These are phyloP conservation scores for Tetramitus jugosus DNA, from an alignment of 208 protist species.

Conservation along the genomic window DNA sequence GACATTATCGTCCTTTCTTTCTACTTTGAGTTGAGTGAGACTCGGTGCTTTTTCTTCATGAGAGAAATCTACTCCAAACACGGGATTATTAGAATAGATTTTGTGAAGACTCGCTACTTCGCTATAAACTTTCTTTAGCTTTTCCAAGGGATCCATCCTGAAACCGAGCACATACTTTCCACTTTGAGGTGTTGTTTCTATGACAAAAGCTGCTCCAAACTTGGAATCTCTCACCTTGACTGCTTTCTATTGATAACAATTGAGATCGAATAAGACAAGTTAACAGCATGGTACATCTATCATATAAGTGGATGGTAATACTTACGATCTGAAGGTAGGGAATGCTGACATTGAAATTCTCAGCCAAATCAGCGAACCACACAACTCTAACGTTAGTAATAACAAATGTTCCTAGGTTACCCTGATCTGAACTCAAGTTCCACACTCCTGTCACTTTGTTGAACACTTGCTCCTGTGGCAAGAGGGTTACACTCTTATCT, in stretches of 20 bases:
- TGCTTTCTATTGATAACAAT: slow-evolving; percentile 29
- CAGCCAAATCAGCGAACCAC: slow-evolving; percentile 70
- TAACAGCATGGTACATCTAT: no score
- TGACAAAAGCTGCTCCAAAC: slow-evolving; percentile 64
- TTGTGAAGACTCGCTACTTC: slow-evolving; percentile 67
- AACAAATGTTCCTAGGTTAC: slow-evolving; percentile 76
- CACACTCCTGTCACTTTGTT: slow-evolving; percentile 65
- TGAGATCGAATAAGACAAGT: background rate
- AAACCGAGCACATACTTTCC: slow-evolving; percentile 73
- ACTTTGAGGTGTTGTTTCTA: slow-evolving; percentile 56
- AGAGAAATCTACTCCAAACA: slow-evolving; percentile 62
- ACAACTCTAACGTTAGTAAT: slow-evolving; percentile 88
- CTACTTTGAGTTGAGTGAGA: slow-evolving; percentile 27
- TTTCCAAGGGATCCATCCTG: slow-evolving; percentile 58
- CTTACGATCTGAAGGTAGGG: slow-evolving; percentile 78
- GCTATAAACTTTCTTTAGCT: slow-evolving; percentile 58
- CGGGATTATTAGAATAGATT: slow-evolving; percentile 57
- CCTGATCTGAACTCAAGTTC: slow-evolving; percentile 79
- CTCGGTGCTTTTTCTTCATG: slow-evolving; percentile 35
- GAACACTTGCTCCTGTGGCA: slow-evolving; percentile 72
- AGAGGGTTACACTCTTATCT: slow-evolving; percentile 64
- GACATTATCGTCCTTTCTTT: slow-evolving; percentile 45
- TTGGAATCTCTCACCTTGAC: slow-evolving; percentile 61
- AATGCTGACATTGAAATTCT: slow-evolving; percentile 88
- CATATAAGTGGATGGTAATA: no score